phyloP scores from a whole-genome alignment of 352 stramenopile species.

The Globisporangium nunn region DNA sequence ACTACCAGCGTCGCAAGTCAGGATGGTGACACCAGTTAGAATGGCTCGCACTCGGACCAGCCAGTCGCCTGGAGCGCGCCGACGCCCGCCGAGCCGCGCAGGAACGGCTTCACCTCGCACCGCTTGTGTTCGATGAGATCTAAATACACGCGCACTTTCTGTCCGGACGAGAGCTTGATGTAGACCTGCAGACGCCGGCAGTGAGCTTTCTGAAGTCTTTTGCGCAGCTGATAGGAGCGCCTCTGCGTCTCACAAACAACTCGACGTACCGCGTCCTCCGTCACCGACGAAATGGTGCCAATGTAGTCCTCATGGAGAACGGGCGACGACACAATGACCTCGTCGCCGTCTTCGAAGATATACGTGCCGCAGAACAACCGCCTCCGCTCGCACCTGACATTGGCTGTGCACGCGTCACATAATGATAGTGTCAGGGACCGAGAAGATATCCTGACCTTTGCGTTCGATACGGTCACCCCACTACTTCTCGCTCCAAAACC shows the following conservation, averaged over 20 bases:
- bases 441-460: not conserved
- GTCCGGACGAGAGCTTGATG: constrained; percentile 51
- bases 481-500: not conserved
- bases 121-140: constrained; percentile 43
- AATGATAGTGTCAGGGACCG: constrained; percentile 3
- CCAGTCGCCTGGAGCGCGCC: constrained; percentile 43
- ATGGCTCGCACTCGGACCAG: constrained; percentile 59
- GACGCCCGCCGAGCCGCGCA: constrained; percentile 39
- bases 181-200: constrained; percentile 25
- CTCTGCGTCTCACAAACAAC: not conserved
- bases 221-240: no score
- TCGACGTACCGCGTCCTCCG: constrained; percentile 43
- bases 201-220: not conserved
- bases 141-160: constrained; percentile 61
- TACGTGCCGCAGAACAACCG: constrained; percentile 61
- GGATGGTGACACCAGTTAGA: constrained; percentile 13
- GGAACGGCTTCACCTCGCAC: constrained; percentile 57
- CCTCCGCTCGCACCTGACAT: constrained; percentile 44
- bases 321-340: constrained; percentile 59
- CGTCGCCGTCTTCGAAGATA: constrained; percentile 75
- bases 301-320: constrained; percentile 66
- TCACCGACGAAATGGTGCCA: constrained; percentile 71
- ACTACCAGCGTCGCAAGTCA: not conserved
- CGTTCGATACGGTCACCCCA: not conserved
- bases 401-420: constrained; percentile 12